Conservation (phyloP, 805 yeast genomes). For the Nakazawaea wickerhamii region DNA sequence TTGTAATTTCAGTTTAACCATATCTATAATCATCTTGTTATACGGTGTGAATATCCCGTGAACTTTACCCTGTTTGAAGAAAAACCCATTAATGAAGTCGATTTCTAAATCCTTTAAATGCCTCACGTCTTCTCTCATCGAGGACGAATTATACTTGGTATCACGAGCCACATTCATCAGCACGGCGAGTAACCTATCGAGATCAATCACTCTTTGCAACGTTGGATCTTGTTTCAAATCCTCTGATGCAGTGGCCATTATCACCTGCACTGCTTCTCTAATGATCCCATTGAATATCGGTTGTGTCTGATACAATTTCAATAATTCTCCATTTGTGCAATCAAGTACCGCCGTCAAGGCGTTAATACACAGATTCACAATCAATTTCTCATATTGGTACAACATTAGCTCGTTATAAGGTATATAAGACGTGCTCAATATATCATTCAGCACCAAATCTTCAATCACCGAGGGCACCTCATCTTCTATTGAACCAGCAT, state of each 20-base stretch:
- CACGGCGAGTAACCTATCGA: slow-evolving; percentile 28
- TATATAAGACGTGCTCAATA: slow-evolving; percentile 25
- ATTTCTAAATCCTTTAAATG: slow-evolving; percentile 63
- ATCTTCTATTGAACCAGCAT: slow-evolving; percentile 7
- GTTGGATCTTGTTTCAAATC: slow-evolving; percentile 10
- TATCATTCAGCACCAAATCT: slow-evolving; percentile 22
- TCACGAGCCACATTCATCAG: slow-evolving; percentile 34
- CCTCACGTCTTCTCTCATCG: slow-evolving; percentile 67
- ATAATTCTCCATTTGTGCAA: slow-evolving; percentile 71
- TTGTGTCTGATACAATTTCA: slow-evolving; percentile 30
- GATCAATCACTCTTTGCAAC: slow-evolving; percentile 18
- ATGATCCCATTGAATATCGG: slow-evolving; percentile 38
- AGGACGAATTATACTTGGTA: slow-evolving; percentile 49
- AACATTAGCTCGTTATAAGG: slow-evolving; percentile 43
- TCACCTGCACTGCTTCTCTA: slow-evolving; percentile 38
- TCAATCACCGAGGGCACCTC: slow-evolving; percentile 18
- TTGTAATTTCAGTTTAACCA: slow-evolving; percentile 36
- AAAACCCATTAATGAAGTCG: slow-evolving; percentile 77
- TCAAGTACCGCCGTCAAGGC: slow-evolving; percentile 75
- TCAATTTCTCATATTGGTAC: slow-evolving; percentile 65
- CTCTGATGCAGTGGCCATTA: slow-evolving; percentile 26
- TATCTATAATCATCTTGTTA: slow-evolving; percentile 39
- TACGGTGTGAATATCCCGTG: slow-evolving; percentile 38
- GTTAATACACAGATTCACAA: slow-evolving; percentile 79
- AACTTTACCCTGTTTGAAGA: slow-evolving; percentile 48